Conservation (phyloP, 164 flowering plant species). For the Stephania japonica region DNA sequence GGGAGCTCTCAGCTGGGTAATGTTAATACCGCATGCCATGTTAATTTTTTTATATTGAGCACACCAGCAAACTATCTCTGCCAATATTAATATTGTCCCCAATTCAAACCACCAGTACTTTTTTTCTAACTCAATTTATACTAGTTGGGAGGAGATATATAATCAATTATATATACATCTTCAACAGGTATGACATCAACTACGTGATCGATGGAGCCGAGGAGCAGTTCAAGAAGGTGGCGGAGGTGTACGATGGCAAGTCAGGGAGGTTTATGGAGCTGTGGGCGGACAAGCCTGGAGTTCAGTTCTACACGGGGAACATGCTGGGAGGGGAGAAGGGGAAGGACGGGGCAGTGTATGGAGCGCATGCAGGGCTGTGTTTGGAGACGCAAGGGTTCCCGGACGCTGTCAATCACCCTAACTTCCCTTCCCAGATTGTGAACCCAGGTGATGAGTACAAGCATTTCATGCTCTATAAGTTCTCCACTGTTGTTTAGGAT, state of each 20-base stretch:
- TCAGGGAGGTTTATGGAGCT: conserved; percentile 51
- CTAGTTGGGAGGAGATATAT: too few relatives aligned
- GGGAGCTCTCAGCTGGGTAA: conserved; percentile 32
- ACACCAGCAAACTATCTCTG: too few relatives aligned
- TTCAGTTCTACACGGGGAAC: conserved; percentile 60
- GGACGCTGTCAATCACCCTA: conserved; percentile 69
- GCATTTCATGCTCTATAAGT: conserved; percentile 52
- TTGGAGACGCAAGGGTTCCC: conserved; percentile 88
- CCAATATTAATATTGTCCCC: too few relatives aligned
- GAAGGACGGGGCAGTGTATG: conserved; percentile 52
- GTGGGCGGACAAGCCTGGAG: conserved; percentile 45
- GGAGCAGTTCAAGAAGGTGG: conserved; percentile 32
- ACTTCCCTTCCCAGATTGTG: conserved; percentile 72
- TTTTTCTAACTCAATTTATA: too few relatives aligned
- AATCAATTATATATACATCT: too few relatives aligned
- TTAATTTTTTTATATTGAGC: too few relatives aligned
- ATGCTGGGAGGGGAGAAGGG: conserved; percentile 36
- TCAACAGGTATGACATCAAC: conserved; percentile 48
- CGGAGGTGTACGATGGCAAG: conserved; percentile 33
- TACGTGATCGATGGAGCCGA: conserved; percentile 40
- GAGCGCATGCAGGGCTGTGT: conserved; percentile 38
- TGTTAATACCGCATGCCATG: too few relatives aligned
- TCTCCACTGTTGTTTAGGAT: conserved; percentile 15
- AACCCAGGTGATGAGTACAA: conserved; percentile 45
- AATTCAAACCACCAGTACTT: too few relatives aligned